Evolutionary conservation across 768 basidiomycete genomes (phyloP).

Genomic region (Tylopilus subfusipes): DNA sequence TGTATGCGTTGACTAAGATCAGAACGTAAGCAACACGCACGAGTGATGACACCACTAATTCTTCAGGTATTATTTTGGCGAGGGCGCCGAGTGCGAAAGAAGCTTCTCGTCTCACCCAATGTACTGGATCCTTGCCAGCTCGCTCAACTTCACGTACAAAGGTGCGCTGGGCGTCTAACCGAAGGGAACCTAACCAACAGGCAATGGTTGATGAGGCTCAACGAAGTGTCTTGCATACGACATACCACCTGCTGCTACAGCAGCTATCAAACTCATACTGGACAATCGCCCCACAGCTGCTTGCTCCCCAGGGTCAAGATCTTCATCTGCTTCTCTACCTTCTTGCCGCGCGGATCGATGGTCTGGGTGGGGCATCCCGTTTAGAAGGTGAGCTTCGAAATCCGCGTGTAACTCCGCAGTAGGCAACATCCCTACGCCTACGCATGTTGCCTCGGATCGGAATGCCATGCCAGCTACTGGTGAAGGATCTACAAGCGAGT

Average conservation of each 20-base stretch:
- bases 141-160: conserved; percentile 76
- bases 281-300: conserved; percentile 82
- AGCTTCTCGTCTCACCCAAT: conserved; percentile 82
- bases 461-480: conserved; percentile 10
- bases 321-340: conserved; percentile 37
- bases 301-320: conserved; percentile 52
- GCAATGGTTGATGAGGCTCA: conserved; percentile 3
- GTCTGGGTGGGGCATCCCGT: conserved; percentile 18
- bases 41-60: conserved; percentile 60
- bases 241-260: conserved; percentile 75
- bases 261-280: conserved; percentile 91
- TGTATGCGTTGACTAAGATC: conserved; percentile 1
- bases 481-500: conserved; percentile 12
- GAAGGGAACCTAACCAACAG: conserved; percentile 45
- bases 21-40: conserved; percentile 37
- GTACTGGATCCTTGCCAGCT: conserved; percentile 59
- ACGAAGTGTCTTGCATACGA: conserved; percentile 15
- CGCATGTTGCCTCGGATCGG: conserved; percentile 15
- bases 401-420: conserved; percentile 4
- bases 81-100: conserved; percentile 85
- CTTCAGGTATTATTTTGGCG: conserved; percentile 81
- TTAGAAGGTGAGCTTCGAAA: conserved; percentile 7
- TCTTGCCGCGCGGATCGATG: conserved; percentile 14
- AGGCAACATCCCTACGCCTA: conserved; percentile 3
- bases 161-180: conserved; percentile 51